A percentile compares a stretch with the other conserved stretches of the same genome.
These are phyloP conservation scores for Picea sitchensis DNA, from an alignment of 75 land plant genomes.

Conservation along the genomic window DNA sequence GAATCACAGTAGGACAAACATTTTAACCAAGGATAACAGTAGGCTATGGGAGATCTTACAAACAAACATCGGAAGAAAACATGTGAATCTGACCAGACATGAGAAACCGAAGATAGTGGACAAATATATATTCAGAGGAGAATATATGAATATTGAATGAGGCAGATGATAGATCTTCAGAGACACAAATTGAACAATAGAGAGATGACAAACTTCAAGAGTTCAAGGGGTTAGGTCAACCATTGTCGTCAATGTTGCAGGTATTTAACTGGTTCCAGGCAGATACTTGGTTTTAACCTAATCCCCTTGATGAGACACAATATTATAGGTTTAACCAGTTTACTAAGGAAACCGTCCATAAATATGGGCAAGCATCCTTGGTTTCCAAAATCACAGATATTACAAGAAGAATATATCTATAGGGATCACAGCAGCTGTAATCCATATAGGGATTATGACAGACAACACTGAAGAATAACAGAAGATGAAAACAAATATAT, in stretches of 20 bases:
- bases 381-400: neutral
- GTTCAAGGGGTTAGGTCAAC: no score
- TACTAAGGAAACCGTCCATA: no score
- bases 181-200: neutral
- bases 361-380: no score
- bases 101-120: no score
- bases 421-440: neutral
- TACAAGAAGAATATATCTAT: neutral
- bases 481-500: constrained; percentile 1
- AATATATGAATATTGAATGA: neutral
- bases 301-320: no score
- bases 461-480: neutral
- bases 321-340: no score
- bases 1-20: neutral
- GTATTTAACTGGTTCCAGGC: no score
- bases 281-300: no score
- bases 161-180: neutral
- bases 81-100: neutral
- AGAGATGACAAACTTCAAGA: no score
- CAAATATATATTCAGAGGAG: no score
- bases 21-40: neutral
- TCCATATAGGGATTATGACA: no score
- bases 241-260: no score
- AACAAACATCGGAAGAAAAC: neutral
- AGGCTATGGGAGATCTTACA: neutral